phyloP scores from a whole-genome alignment of 768 basidiomycete species.

The Suillus alpinus region DNA sequence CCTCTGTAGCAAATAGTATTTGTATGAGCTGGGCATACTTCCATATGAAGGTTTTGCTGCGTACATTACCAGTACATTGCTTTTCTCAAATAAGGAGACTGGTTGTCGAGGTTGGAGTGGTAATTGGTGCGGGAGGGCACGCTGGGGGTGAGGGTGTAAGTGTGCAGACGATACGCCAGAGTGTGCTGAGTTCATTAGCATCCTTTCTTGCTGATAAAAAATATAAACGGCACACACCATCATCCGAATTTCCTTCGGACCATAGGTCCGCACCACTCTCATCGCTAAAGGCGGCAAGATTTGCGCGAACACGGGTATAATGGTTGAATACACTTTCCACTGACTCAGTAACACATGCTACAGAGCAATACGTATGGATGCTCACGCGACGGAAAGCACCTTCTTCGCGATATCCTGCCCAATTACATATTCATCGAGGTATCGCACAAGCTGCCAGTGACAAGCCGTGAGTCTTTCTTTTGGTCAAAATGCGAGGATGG shows the following conservation, averaged over 20 bases:
- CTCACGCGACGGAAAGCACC: constrained; percentile 90
- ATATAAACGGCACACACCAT: constrained; percentile 24
- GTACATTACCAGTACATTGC: constrained; percentile 91
- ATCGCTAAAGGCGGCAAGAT: constrained; percentile 51
- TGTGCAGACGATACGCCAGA: constrained; percentile 53
- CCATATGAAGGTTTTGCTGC: constrained; percentile 19
- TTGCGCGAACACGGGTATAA: constrained; percentile 83
- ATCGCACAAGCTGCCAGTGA: constrained; percentile 64
- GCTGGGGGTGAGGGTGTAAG: constrained; percentile 57
- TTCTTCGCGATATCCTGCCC: constrained; percentile 94
- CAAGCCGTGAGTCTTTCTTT: constrained; percentile 8
- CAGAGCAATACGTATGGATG: constrained; percentile 16
- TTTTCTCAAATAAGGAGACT: constrained; percentile 82
- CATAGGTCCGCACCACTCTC: constrained; percentile 28
- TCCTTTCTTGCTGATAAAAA: not conserved
- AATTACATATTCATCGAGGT: constrained; percentile 85
- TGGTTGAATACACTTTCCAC: constrained; percentile 83
- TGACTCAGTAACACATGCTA: constrained; percentile 5
- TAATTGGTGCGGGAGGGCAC: constrained; percentile 30
- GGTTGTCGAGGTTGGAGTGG: constrained; percentile 42
- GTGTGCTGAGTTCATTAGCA: constrained; percentile 24
- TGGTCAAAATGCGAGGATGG: not conserved
- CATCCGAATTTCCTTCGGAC: constrained; percentile 21
- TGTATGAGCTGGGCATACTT: constrained; percentile 4
- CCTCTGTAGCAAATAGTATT: constrained; percentile 45